Base-by-base conservation (phyloP, 805 yeast genomes). In the Nakazawaea ernobii region DNA sequence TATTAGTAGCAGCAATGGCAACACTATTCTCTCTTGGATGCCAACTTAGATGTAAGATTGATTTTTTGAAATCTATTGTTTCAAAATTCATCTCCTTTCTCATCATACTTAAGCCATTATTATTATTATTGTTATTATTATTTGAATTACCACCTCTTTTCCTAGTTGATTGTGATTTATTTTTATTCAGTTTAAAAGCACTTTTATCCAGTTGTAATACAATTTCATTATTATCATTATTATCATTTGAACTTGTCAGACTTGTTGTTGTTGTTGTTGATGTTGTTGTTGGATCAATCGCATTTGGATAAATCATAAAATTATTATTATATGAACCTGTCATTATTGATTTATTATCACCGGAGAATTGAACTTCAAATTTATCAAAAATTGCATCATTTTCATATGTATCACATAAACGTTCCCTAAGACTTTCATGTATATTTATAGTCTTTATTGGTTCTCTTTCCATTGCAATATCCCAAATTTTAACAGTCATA, bases 321-420 rank as follows among this genome's bases (percentile, higher is more conserved):
- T 91, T 91, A 70, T 92, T 94, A 69, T 91, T 89, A 73, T 94
- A 94, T 36, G 97, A 86, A 46, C 99, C 99, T 11, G 99, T 91
- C 92, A 94, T 88, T 51, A 94, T 82, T 51, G 90, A 81, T 61
- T 82, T 80, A 59, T 88, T 86, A 69, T 95, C 97, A 35, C 98
- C 99, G 56, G 90, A 79, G 61, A 94, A 90, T 57, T 84, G 94
- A 52, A 91, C 96, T 73, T 94, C 99, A 67, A 94, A 94, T 73
- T 94, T 95, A 73, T 94, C 99, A 69, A 94, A 94, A 49, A 94
- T 94, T 40, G 98, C 96, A 70, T 94, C 99, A 64, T 90, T 91
- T 66, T 94, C 99, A 71, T 95, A 94, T 39, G 98, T 90, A 66
- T 95, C 97, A 70, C 98, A 92, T 60, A 94, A 73, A 61, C 92